phyloP scores from a whole-genome alignment of 768 basidiomycete species.

The Pisolithus sp. region DNA sequence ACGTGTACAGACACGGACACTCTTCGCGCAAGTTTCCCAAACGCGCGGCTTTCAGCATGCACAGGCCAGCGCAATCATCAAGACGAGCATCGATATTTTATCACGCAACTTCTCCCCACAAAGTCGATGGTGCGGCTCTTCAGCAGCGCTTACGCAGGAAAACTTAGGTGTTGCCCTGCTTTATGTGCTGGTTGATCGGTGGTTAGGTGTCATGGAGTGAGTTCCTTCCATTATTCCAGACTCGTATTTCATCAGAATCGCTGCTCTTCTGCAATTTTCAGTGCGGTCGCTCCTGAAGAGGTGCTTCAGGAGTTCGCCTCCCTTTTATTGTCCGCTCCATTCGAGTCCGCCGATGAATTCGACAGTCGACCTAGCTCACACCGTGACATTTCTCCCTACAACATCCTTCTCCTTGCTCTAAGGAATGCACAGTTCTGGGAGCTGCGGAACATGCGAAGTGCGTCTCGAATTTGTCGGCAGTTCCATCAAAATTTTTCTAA shows the following conservation, averaged over 20 bases:
- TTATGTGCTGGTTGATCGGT: conserved; percentile 53
- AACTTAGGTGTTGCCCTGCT: conserved; percentile 43
- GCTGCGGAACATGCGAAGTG: conserved; percentile 52
- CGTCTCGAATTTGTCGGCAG: conserved; percentile 11
- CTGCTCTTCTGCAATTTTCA: conserved; percentile 15
- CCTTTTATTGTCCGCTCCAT: conserved; percentile 26
- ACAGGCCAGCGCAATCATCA: conserved; percentile 17
- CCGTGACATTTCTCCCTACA: conserved; percentile 24
- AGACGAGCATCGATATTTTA: conserved; percentile 18
- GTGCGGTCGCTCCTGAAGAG: conserved; percentile 36
- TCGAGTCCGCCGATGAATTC: conserved; percentile 4
- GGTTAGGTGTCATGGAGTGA: conserved; percentile 70
- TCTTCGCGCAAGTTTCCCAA: conserved; percentile 26
- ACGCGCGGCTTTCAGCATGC: conserved; percentile 11
- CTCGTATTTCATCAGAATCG: not conserved
- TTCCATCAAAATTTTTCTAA: not conserved
- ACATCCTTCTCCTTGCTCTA: conserved; percentile 25
- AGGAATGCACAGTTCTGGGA: conserved; percentile 73
- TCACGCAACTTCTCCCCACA: conserved; percentile 11
- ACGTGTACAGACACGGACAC: conserved; percentile 14
- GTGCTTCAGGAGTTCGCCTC: conserved; percentile 36
- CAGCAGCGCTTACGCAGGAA: conserved; percentile 31
- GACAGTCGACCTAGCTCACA: conserved; percentile 12
- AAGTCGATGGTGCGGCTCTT: conserved; percentile 41
- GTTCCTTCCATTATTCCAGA: conserved; percentile 16